Evolutionary conservation across 2,329 filamentous ascomycete genomes (phyloP).

Genomic region (Microdochium nivale): DNA sequence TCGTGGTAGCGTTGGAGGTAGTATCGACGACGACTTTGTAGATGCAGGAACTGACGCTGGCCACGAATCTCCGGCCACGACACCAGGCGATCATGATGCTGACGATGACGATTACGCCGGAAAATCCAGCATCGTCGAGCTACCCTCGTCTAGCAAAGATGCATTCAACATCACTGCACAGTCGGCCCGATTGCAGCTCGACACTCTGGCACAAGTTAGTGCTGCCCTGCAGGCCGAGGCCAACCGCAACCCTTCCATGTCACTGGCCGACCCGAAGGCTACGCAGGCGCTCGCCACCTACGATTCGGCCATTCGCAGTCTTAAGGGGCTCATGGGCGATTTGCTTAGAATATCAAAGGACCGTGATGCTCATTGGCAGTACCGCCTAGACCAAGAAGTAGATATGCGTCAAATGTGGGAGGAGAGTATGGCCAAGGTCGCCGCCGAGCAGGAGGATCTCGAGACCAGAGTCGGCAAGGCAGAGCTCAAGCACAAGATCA

Average conservation of each 20-base stretch:
- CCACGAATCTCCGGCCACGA: slow-evolving; percentile 24
- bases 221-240: slow-evolving; percentile 69
- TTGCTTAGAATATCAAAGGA: slow-evolving; percentile 88
- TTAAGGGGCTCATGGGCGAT: slow-evolving; percentile 78
- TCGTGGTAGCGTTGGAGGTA: slow-evolving; percentile 37
- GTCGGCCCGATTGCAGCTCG: slow-evolving; percentile 85
- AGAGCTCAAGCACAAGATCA: slow-evolving; percentile 80
- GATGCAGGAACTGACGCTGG: slow-evolving; percentile 35
- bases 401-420: slow-evolving; percentile 96
- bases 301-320: slow-evolving; percentile 78
- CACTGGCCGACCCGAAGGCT: slow-evolving; percentile 69
- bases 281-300: slow-evolving; percentile 76
- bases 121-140: slow-evolving; percentile 69
- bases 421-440: slow-evolving; percentile 97
- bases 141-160: slow-evolving; percentile 71
- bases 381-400: slow-evolving; percentile 81
- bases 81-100: slow-evolving; percentile 34
- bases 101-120: slow-evolving; percentile 71
- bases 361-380: slow-evolving; percentile 95
- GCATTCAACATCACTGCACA: slow-evolving; percentile 96
- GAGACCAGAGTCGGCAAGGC: slow-evolving; percentile 83
- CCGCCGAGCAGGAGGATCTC: slow-evolving; percentile 84
- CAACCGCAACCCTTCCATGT: slow-evolving; percentile 57
- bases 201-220: slow-evolving; percentile 80
- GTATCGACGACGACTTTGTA: slow-evolving; percentile 41